These are phyloP conservation scores for Suillus spraguei DNA, from an alignment of 768 basidiomycete genomes.

Conservation along the genomic window DNA sequence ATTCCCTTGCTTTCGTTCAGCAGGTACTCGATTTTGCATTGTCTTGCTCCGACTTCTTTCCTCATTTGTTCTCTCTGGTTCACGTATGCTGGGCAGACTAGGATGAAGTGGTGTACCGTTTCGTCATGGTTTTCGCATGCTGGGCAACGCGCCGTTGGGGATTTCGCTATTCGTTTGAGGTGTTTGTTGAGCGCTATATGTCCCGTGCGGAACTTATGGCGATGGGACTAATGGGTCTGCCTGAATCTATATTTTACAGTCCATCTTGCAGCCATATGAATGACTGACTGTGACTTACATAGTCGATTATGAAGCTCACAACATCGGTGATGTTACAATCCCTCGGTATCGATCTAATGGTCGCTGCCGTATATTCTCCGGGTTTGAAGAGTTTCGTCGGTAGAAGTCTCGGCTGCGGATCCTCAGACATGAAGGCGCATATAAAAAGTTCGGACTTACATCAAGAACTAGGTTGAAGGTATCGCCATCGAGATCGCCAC, in stretches of 20 bases:
- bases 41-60: too few relatives aligned
- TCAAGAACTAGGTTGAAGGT: conserved; percentile 53
- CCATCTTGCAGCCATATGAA: not conserved
- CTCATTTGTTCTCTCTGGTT: too few relatives aligned
- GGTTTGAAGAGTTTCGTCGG: conserved; percentile 34
- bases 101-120: too few relatives aligned
- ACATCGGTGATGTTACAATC: conserved; percentile 65
- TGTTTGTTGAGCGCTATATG: too few relatives aligned
- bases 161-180: too few relatives aligned
- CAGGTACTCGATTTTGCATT: too few relatives aligned
- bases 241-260: not conserved
- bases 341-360: conserved; percentile 44
- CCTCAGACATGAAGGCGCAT: not conserved
- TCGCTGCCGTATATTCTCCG: conserved; percentile 51
- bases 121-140: too few relatives aligned
- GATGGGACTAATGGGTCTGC: conserved; percentile 57
- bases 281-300: conserved; percentile 39
- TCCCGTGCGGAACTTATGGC: too few relatives aligned
- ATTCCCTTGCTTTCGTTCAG: too few relatives aligned
- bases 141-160: too few relatives aligned
- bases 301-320: conserved; percentile 70
- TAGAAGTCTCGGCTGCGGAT: conserved; percentile 33
- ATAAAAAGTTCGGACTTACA: conserved; percentile 18
- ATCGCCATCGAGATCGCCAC: conserved; percentile 74
- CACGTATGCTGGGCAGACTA: too few relatives aligned